A percentile compares a stretch with the other conserved stretches of the same genome.
These are phyloP conservation scores for Penicillium freii DNA, from an alignment of 2,329 filamentous ascomycete species.

Conservation along the genomic window DNA sequence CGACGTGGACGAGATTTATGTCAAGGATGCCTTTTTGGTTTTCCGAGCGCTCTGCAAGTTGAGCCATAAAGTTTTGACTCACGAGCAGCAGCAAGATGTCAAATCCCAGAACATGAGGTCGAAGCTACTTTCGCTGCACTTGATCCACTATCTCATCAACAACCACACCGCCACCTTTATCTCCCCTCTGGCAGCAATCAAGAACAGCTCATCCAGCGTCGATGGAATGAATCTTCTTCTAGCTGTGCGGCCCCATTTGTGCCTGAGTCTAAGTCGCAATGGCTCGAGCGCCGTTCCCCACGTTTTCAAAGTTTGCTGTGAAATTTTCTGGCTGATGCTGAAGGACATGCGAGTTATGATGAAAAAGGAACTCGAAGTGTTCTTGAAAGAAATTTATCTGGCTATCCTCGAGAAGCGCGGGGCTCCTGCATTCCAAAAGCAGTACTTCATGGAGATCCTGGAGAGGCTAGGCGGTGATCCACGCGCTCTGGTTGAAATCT, in stretches of 20 bases:
- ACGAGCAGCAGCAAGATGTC: slow-evolving; percentile 88
- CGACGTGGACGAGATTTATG: slow-evolving; percentile 90
- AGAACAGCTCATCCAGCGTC: slow-evolving; percentile 82
- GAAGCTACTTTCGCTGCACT: slow-evolving; percentile 89
- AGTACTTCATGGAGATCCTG: slow-evolving; percentile 83
- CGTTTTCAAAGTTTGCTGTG: slow-evolving; percentile 92
- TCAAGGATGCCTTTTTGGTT: slow-evolving; percentile 93
- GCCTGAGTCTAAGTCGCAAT: slow-evolving; percentile 89
- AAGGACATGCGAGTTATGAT: slow-evolving; percentile 90
- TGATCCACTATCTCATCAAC: slow-evolving; percentile 92
- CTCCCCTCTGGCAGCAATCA: slow-evolving; percentile 87
- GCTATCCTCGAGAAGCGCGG: slow-evolving; percentile 84
- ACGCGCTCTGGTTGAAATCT: slow-evolving; percentile 85
- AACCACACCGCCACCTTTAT: slow-evolving; percentile 91
- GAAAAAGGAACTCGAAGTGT: slow-evolving; percentile 98
- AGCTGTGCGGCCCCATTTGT: slow-evolving; percentile 94
- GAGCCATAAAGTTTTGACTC: slow-evolving; percentile 83
- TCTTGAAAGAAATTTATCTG: slow-evolving; percentile 95
- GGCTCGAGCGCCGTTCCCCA: slow-evolving; percentile 87
- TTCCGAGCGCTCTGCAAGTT: slow-evolving; percentile 97
- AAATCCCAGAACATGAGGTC: slow-evolving; percentile 96
- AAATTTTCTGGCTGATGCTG: slow-evolving; percentile 97
- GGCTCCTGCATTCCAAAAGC: slow-evolving; percentile 85
- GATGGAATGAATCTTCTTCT: slow-evolving; percentile 83
- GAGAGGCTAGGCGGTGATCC: slow-evolving; percentile 82